These are phyloP conservation scores for Russula sp. DNA, from an alignment of 768 basidiomycete genomes.

Conservation along the genomic window DNA sequence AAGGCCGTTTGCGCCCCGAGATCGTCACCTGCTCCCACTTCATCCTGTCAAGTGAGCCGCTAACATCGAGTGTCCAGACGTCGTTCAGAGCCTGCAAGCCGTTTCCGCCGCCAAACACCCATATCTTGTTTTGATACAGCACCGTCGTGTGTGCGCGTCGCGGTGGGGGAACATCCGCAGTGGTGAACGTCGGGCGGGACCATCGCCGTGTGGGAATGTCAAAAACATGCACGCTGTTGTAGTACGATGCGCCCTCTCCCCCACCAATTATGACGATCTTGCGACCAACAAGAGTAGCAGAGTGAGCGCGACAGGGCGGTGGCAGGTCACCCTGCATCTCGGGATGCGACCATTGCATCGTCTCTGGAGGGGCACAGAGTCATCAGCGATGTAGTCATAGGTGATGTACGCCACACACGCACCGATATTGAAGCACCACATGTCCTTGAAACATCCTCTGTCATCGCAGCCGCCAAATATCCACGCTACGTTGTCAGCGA, in stretches of 20 bases:
- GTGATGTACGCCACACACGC: slow-evolving; percentile 8
- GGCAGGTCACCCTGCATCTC: slow-evolving; percentile 73
- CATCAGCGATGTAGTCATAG: neutral
- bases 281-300: slow-evolving; percentile 74
- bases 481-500: slow-evolving; percentile 82
- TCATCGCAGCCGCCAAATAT: slow-evolving; percentile 88
- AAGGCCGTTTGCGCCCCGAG: slow-evolving; percentile 45
- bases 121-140: slow-evolving; percentile 61
- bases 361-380: slow-evolving; percentile 44
- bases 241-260: slow-evolving; percentile 77
- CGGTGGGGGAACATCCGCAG: slow-evolving; percentile 34
- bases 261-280: slow-evolving; percentile 84
- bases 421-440: slow-evolving; percentile 87
- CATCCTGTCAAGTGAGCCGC: slow-evolving; percentile 37
- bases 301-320: slow-evolving; percentile 82
- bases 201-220: slow-evolving; percentile 72
- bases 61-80: slow-evolving; percentile 79
- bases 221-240: slow-evolving; percentile 75
- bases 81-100: slow-evolving; percentile 87
- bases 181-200: slow-evolving; percentile 41
- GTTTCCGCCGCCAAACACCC: slow-evolving; percentile 92
- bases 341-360: slow-evolving; percentile 83
- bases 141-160: slow-evolving; percentile 88
- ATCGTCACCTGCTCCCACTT: slow-evolving; percentile 59
- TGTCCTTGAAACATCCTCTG: slow-evolving; percentile 62